These are phyloP conservation scores for Chrysochromulina tobinii DNA, from an alignment of 78 protist genomes.

Conservation along the genomic window DNA sequence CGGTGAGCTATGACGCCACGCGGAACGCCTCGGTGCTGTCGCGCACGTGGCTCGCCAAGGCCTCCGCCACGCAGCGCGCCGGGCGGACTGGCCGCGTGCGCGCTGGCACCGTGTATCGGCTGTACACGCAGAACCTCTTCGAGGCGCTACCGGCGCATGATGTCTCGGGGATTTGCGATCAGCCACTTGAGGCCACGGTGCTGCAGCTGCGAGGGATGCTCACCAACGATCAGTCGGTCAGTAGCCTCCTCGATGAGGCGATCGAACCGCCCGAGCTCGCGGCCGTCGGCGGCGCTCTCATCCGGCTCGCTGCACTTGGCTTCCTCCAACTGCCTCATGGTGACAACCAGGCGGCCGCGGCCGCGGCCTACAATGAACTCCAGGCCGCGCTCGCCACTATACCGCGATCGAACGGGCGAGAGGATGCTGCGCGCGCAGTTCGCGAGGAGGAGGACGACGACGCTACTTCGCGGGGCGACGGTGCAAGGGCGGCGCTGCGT, in stretches of 20 bases:
- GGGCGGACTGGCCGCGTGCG: conserved; percentile 3
- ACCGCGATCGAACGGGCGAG: no score
- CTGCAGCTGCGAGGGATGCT: background rate
- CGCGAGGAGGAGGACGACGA: no score
- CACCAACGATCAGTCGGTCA: background rate
- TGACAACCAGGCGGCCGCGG: no score
- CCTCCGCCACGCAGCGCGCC: conserved; percentile 1
- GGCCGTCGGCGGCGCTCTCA: background rate
- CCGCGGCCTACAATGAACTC: no score
- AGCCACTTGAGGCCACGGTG: background rate
- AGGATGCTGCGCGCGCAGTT: no score
- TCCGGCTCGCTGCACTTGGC: background rate
- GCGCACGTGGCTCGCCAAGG: background rate
- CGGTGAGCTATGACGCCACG: background rate
- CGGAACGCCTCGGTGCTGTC: background rate
- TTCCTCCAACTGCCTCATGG: background rate
- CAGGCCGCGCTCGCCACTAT: no score
- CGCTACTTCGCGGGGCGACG: no score
- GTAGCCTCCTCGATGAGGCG: background rate
- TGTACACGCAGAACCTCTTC: background rate
- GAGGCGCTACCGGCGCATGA: background rate
- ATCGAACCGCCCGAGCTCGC: background rate
- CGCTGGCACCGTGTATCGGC: conserved; percentile 6
- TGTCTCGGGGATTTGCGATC: background rate
- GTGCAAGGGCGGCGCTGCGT: no score